phyloP scores from a whole-genome alignment of 106 monocot genomes.

The Ottelia alismoides region DNA sequence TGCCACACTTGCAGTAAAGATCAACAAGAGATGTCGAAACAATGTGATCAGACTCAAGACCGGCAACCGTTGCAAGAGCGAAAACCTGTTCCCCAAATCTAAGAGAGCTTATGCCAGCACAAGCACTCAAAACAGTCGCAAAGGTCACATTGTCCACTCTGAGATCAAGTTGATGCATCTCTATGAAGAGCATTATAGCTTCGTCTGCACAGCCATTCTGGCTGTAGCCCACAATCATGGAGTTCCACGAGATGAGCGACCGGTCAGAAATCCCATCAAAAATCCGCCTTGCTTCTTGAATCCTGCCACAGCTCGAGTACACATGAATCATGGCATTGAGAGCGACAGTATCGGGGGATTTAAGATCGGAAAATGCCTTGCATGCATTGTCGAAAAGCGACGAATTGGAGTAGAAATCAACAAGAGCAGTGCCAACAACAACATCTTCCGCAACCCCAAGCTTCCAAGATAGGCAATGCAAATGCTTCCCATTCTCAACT shows the following conservation, averaged over 20 bases:
- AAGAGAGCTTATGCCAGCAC: constrained; percentile 28
- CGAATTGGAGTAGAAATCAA: constrained; percentile 58
- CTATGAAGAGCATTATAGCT: constrained; percentile 42
- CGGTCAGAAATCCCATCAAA: constrained; percentile 39
- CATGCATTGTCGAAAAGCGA: constrained; percentile 35
- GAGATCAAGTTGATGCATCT: constrained; percentile 39
- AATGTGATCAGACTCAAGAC: constrained; percentile 32
- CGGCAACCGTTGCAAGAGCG: constrained; percentile 22
- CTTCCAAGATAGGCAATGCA: constrained; percentile 35
- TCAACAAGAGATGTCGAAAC: constrained; percentile 54
- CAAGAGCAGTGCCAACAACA: constrained; percentile 36
- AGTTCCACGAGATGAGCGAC: constrained; percentile 77
- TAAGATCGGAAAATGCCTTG: constrained; percentile 28
- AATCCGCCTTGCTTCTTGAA: constrained; percentile 35
- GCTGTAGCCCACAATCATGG: constrained; percentile 66
- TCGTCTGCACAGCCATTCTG: constrained; percentile 39
- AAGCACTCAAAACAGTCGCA: constrained; percentile 50
- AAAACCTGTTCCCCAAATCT: constrained; percentile 50
- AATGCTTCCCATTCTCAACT: constrained; percentile 19
- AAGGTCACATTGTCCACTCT: constrained; percentile 40
- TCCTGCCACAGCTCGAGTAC: constrained; percentile 37
- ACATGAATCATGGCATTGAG: constrained; percentile 71
- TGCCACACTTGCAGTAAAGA: constrained; percentile 79
- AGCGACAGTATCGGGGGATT: constrained; percentile 33
- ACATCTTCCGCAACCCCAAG: constrained; percentile 24